Percentiles rank a stretch among this genome's conserved stretches.
Conservation (phyloP, 2,329 filamentous ascomycete genomes). For the Pestalotiopsis sp. region DNA sequence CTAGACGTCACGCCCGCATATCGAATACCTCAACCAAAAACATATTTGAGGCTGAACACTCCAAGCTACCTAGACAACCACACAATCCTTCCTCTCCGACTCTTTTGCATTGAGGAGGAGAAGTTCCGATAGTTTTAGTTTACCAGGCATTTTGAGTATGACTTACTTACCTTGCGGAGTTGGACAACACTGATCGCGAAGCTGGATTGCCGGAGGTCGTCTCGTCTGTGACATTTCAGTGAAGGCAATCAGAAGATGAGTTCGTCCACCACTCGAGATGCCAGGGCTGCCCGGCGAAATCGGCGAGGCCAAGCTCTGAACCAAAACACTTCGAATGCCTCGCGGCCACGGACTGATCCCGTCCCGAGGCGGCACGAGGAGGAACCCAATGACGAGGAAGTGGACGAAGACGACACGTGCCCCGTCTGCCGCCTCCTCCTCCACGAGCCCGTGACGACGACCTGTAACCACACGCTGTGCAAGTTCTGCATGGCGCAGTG, state of each 20-base stretch:
- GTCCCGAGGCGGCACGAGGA: background rate
- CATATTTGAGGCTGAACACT: background rate
- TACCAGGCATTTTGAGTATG: background rate
- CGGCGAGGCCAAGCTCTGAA: background rate
- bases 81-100: background rate
- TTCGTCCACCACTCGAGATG: background rate
- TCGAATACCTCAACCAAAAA: background rate
- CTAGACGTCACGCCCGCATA: background rate
- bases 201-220: too few relatives aligned
- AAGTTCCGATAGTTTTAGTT: too few relatives aligned
- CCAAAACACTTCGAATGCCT: background rate
- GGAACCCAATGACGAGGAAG: background rate
- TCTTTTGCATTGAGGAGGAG: too few relatives aligned
- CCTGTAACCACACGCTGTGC: constrained; percentile 45
- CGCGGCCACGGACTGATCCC: background rate
- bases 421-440: constrained; percentile 47
- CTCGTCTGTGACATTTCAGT: too few relatives aligned
- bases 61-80: background rate
- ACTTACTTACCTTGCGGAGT: background rate
- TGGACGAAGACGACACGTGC: constrained; percentile 43
- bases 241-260: background rate
- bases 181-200: background rate
- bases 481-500: constrained; percentile 47
- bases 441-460: constrained; percentile 41
- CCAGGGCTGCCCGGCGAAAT: background rate